Evolutionary conservation across 2,329 filamentous ascomycete species (phyloP).

Genomic region (Pseudogymnoascus sp.): DNA sequence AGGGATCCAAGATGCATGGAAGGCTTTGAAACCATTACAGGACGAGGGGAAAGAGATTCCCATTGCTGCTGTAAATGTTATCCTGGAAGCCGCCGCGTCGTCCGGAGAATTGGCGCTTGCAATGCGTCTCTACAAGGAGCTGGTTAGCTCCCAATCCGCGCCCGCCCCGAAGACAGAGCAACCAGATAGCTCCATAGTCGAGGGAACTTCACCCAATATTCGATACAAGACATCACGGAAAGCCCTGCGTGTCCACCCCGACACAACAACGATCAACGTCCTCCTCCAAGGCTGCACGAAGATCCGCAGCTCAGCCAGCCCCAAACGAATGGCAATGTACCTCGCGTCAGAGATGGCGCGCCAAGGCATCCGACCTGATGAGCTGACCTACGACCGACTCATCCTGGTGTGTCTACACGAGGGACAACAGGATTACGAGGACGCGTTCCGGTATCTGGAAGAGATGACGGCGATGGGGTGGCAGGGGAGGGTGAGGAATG

Average conservation of each 20-base stretch:
- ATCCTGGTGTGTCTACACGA: conserved; percentile 49
- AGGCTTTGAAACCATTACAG: conserved; percentile 50
- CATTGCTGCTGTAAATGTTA: conserved; percentile 42
- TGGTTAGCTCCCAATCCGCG: conserved; percentile 40
- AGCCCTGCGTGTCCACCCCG: background rate
- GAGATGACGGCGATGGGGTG: conserved; percentile 42
- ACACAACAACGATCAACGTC: conserved; percentile 54
- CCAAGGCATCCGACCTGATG: conserved; percentile 47
- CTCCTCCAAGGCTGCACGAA: conserved; percentile 46
- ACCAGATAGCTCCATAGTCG: no score
- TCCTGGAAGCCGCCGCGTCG: conserved; percentile 31
- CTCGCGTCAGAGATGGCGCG: conserved; percentile 56
- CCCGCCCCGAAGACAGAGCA: conserved; percentile 12
- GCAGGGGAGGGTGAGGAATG: conserved; percentile 17
- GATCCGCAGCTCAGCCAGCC: conserved; percentile 19
- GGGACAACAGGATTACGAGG: conserved; percentile 37
- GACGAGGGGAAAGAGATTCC: conserved; percentile 44
- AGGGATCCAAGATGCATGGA: conserved; percentile 45
- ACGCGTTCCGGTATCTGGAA: conserved; percentile 43
- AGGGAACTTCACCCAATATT: background rate
- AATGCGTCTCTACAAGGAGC: conserved; percentile 54
- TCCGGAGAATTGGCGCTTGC: conserved; percentile 43
- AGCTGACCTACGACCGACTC: conserved; percentile 56
- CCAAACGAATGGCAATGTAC: conserved; percentile 49
- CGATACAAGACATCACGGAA: background rate